Conservation (phyloP, 2,329 filamentous ascomycete genomes). For the Alternaria sp. region DNA sequence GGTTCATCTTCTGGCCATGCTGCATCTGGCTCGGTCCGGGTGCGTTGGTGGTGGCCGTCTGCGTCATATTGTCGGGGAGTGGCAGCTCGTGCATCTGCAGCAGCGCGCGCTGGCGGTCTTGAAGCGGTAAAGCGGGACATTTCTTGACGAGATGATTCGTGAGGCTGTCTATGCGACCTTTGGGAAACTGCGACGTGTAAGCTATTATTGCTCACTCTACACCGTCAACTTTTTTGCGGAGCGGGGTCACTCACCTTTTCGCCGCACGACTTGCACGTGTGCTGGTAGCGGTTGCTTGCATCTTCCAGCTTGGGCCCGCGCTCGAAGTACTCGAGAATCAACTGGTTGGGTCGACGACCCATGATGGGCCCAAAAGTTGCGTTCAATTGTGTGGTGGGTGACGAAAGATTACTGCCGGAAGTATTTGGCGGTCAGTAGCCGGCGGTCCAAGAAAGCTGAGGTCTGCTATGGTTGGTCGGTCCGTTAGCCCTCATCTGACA, state of each 20-base stretch:
- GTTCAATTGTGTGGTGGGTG: conserved; percentile 9
- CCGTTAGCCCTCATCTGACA: background rate
- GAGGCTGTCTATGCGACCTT: conserved; percentile 84
- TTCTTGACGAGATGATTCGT: conserved; percentile 83
- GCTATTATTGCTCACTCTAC: conserved; percentile 16
- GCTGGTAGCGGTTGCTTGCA: conserved; percentile 88
- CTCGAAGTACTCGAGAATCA: conserved; percentile 88
- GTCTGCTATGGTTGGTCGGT: conserved; percentile 1
- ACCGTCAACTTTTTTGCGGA: conserved; percentile 14
- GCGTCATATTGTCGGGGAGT: conserved; percentile 51
- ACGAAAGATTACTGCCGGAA: conserved; percentile 16
- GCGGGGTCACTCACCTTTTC: conserved; percentile 62
- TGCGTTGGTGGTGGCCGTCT: conserved; percentile 22
- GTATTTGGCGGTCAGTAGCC: conserved; percentile 15
- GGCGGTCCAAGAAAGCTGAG: conserved; percentile 3
- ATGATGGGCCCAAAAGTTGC: conserved; percentile 54
- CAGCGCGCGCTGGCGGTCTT: conserved; percentile 77
- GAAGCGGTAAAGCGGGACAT: conserved; percentile 78
- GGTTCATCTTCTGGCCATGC: conserved; percentile 42
- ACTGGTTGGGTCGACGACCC: conserved; percentile 82
- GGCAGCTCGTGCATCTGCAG: conserved; percentile 73
- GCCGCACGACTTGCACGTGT: conserved; percentile 87
- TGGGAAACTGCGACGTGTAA: conserved; percentile 68
- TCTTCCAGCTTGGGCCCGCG: conserved; percentile 86
- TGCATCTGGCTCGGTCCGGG: conserved; percentile 26